Conservation (phyloP, 352 stramenopile species). For the Bremia lactucae region DNA sequence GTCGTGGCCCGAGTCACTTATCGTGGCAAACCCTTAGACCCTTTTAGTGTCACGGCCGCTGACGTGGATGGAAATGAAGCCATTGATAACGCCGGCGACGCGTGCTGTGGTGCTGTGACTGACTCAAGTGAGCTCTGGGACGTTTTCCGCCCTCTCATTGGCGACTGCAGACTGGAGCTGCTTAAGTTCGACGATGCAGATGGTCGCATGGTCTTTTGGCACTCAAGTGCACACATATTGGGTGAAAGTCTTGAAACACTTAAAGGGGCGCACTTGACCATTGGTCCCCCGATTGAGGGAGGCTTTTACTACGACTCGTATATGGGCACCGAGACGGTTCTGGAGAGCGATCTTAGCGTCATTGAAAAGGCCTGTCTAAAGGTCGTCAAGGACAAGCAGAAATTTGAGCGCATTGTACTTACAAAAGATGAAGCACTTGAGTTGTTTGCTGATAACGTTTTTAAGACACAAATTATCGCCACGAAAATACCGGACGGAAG, state of each 20-base stretch:
- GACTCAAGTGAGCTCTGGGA: constrained; percentile 91
- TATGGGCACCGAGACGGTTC: constrained; percentile 86
- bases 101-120: constrained; percentile 42
- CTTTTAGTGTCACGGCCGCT: constrained; percentile 69
- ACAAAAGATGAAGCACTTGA: constrained; percentile 97
- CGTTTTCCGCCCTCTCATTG: constrained; percentile 93
- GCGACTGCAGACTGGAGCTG: constrained; percentile 92
- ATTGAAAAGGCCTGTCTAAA: constrained; percentile 89
- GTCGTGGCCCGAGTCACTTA: constrained; percentile 91
- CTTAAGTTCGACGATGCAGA: constrained; percentile 98
- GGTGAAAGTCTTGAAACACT: constrained; percentile 94
- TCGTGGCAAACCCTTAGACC: constrained; percentile 49
- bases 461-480: constrained; percentile 95
- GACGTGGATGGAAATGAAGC: constrained; percentile 84
- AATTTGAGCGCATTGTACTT: constrained; percentile 96
- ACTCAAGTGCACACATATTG: constrained; percentile 95
- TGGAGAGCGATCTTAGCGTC: constrained; percentile 74
- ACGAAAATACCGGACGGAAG: constrained; percentile 95
- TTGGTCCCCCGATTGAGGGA: constrained; percentile 89
- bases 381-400: constrained; percentile 95
- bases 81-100: constrained; percentile 37
- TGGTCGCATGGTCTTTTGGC: constrained; percentile 94
- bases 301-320: constrained; percentile 99
- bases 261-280: constrained; percentile 94
- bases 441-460: constrained; percentile 98